Evolutionary conservation across 495 filamentous ascomycete genomes (phyloP).

Genomic region (Poronia punctata): DNA sequence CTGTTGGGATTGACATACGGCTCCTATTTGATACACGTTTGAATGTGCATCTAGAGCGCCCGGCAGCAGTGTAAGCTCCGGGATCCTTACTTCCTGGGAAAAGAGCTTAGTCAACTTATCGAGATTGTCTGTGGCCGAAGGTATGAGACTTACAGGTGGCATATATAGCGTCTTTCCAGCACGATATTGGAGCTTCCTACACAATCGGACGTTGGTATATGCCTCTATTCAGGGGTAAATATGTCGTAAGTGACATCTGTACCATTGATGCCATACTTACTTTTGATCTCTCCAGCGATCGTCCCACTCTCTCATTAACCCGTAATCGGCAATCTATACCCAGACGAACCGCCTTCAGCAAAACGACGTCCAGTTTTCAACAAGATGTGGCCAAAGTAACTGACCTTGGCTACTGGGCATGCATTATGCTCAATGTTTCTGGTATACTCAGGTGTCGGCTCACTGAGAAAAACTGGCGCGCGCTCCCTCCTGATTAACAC

Average conservation of each 20-base stretch:
- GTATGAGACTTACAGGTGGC: conserved; percentile 1
- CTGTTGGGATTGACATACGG: background rate
- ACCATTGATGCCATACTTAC: conserved; percentile 1
- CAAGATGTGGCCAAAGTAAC: background rate
- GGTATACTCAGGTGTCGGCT: background rate
- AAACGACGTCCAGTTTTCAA: background rate
- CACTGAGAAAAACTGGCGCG: background rate
- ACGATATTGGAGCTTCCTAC: too few relatives aligned
- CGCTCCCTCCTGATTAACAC: background rate
- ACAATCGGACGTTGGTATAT: too few relatives aligned
- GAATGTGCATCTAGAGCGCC: background rate
- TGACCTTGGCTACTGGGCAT: conserved; percentile 1
- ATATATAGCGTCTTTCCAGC: background rate
- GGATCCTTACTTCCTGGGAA: conserved; percentile 2
- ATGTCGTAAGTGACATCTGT: background rate
- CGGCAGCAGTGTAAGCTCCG: background rate
- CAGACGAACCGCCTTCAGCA: conserved; percentile 1
- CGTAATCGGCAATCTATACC: conserved; percentile 7
- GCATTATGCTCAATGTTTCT: background rate
- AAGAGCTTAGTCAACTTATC: too few relatives aligned
- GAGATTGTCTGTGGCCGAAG: background rate
- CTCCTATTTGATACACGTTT: conserved; percentile 9
- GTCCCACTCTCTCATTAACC: conserved; percentile 6
- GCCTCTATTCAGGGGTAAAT: too few relatives aligned
- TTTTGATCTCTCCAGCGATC: background rate